Base-by-base conservation (phyloP, 1,284 basidiomycete genomes). In the Ganoderma meredithae region DNA sequence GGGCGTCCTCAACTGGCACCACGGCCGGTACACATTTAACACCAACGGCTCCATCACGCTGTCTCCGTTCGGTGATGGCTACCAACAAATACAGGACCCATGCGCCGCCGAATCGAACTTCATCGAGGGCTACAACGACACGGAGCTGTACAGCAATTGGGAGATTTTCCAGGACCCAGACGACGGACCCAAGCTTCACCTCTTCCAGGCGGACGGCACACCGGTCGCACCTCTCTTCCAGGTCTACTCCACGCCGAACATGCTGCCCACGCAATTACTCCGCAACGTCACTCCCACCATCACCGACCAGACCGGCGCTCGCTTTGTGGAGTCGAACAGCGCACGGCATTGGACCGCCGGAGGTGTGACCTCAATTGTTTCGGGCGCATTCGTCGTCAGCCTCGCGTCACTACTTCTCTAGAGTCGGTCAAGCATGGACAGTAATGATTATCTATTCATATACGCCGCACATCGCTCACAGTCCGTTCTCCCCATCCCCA, bases 21-120 rank as follows among this genome's bases (percentile, higher is more conserved):
- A 98, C 79, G 96, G 96, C 25, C 89, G 79, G 39, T 96, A 92
- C 80, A 69, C 76, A 0, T 79, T 94, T 55, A 81, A 88, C 69
- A 40, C 82, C 65, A 96, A 97, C 78, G 94, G 94, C 13, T 95
- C 94, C 13, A 89, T 98, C 69, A 77, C 85, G 49, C 81, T 94
- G 75, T 82, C 76, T 1, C 93, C 95, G 1, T 87, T 93, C 72
- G 85, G 83, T 17, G 96, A 98, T 78, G 96, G 96, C 17, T 94
- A 88, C 80, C 94, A 97, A 78, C 95, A 96, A 82, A 87, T 97
- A 60, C 95, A 98, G 83, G 92, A 96, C 74, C 90, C 94, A 0
- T 98, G 96, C 76, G 92, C 91, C 1, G 92, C 95, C 4, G 83
- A 86, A 7, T 95, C 95, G 36, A 95, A 95, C 79, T 90, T 95